A percentile compares a stretch with the other conserved stretches of the same genome.
phyloP scores from a whole-genome alignment of 2,329 filamentous ascomycete species.

The Didymella pinodella region DNA sequence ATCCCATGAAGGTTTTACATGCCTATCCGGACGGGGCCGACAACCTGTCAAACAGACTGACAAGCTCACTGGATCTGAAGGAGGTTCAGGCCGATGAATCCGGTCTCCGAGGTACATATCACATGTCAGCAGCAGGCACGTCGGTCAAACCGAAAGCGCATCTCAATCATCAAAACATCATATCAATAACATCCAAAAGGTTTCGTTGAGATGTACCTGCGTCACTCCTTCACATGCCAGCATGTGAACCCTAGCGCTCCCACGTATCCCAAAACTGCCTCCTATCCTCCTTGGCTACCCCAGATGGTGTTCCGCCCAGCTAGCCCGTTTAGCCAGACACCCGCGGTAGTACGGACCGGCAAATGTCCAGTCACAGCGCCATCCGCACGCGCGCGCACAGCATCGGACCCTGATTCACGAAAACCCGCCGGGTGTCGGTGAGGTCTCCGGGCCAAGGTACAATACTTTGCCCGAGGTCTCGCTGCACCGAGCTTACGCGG shows the following conservation, averaged over 20 bases:
- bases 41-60: slow-evolving; percentile 1
- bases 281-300: slow-evolving; percentile 18
- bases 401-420: slow-evolving; percentile 20
- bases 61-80: background rate
- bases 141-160: background rate
- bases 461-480: slow-evolving; percentile 17
- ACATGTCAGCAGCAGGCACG: slow-evolving; percentile 2
- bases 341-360: slow-evolving; percentile 22
- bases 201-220: slow-evolving; percentile 23
- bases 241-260: slow-evolving; percentile 19
- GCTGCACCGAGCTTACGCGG: slow-evolving; percentile 9
- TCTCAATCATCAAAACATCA: slow-evolving; percentile 3
- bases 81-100: slow-evolving; percentile 5
- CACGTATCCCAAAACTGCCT: slow-evolving; percentile 14
- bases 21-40: background rate
- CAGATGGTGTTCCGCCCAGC: slow-evolving; percentile 12
- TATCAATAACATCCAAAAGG: background rate
- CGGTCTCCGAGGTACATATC: background rate
- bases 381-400: slow-evolving; percentile 4
- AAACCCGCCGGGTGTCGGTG: slow-evolving; percentile 14
- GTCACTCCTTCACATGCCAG: slow-evolving; percentile 21
- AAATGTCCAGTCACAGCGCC: slow-evolving; percentile 20
- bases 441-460: background rate
- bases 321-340: slow-evolving; percentile 18
- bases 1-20: background rate